A percentile compares a stretch with the other conserved stretches of the same genome.
Evolutionary conservation across 495 filamentous ascomycete genomes (phyloP).

Genomic region (Podospora fimiseda): DNA sequence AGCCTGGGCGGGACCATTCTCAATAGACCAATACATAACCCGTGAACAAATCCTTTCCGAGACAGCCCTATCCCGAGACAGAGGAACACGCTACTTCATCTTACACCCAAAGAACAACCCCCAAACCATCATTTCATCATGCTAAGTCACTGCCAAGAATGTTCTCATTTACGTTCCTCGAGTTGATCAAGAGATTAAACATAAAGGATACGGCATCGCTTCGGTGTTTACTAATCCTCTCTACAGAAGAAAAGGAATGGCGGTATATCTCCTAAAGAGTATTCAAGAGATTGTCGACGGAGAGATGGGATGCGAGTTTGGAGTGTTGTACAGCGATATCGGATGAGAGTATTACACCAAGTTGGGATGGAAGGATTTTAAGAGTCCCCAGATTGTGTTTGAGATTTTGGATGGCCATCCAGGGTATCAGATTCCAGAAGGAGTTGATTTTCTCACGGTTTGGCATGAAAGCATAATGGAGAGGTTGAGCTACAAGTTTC

Average conservation of each 20-base stretch:
- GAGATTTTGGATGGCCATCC: not conserved
- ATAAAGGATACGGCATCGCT: conserved; percentile 16
- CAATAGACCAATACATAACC: conserved; percentile 14
- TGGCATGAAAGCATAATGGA: not conserved
- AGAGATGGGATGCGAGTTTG: conserved; percentile 1
- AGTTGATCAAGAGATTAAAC: not conserved
- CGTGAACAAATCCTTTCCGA: conserved; percentile 15
- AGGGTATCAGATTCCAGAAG: not conserved
- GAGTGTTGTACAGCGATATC: conserved; percentile 18
- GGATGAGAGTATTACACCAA: conserved; percentile 12
- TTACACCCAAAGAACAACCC: conserved; percentile 16
- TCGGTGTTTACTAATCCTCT: conserved; percentile 17
- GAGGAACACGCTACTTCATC: conserved; percentile 17
- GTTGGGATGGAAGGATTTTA: conserved; percentile 15
- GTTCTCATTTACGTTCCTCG: conserved; percentile 1
- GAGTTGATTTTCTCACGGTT: not conserved
- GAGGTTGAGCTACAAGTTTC: not conserved
- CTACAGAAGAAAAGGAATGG: conserved; percentile 15
- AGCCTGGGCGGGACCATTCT: conserved; percentile 19
- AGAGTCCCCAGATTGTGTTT: conserved; percentile 9
- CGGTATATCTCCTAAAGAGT: conserved; percentile 10
- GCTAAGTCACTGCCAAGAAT: conserved; percentile 14
- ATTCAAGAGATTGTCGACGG: conserved; percentile 10
- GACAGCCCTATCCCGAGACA: conserved; percentile 10
- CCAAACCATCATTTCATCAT: conserved; percentile 15